phyloP scores from a whole-genome alignment of 768 basidiomycete genomes.

The Tricholoma matsutake region DNA sequence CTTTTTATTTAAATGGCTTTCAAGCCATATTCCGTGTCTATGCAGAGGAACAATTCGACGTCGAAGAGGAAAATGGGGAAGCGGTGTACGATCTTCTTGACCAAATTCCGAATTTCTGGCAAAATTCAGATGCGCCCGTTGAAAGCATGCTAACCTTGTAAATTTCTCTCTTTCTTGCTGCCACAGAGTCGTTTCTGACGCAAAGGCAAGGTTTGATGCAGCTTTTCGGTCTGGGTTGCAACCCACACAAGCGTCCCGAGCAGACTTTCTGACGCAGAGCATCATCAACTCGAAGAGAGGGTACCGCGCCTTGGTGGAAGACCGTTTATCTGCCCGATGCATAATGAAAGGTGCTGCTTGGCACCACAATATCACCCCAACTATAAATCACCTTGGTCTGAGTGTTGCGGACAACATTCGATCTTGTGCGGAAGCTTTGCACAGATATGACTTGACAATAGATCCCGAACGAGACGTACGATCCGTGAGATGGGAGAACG shows the following conservation, averaged over 20 bases:
- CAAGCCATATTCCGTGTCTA: constrained; percentile 39
- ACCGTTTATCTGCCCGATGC: constrained; percentile 38
- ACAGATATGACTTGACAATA: constrained; percentile 40
- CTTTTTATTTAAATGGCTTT: background rate
- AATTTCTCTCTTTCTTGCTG: constrained; percentile 8
- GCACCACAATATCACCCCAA: constrained; percentile 48
- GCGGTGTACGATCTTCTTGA: constrained; percentile 49
- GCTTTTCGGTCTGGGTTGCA: constrained; percentile 52
- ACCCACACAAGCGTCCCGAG: constrained; percentile 37
- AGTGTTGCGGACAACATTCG: constrained; percentile 33
- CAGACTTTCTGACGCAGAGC: constrained; percentile 58
- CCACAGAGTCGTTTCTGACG: background rate
- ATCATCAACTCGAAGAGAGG: constrained; percentile 49
- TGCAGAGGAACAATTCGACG: constrained; percentile 20
- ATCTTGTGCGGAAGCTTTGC: constrained; percentile 37
- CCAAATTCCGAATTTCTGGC: constrained; percentile 54
- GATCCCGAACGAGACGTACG: constrained; percentile 33
- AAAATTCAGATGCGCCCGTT: constrained; percentile 41
- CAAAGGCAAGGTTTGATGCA: constrained; percentile 54
- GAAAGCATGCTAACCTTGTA: constrained; percentile 66
- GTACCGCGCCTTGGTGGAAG: constrained; percentile 49
- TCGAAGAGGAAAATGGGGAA: constrained; percentile 35
- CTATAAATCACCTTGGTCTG: constrained; percentile 41
- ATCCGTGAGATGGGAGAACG: constrained; percentile 46
- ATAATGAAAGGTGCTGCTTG: constrained; percentile 46